Conservation (phyloP, 1,139 yeast genomes). For the Yamadazyma epiphylla region DNA sequence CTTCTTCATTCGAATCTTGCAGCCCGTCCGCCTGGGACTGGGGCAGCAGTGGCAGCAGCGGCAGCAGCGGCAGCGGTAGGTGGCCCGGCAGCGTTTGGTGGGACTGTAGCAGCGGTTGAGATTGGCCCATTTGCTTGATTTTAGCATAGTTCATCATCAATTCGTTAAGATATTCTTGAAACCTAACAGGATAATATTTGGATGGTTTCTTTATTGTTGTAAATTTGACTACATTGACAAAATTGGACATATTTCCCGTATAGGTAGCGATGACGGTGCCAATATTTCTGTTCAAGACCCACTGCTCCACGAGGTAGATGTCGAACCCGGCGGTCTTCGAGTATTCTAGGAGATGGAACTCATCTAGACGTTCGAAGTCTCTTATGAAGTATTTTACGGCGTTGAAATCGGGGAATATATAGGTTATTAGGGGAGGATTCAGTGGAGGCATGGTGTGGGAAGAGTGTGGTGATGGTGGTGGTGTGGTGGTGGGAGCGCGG, state of each 20-base stretch:
- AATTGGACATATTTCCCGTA: slow-evolving; percentile 74
- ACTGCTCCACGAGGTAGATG: slow-evolving; percentile 87
- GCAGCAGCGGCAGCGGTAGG: too few relatives aligned
- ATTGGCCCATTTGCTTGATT: slow-evolving; percentile 36
- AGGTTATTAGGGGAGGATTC: slow-evolving; percentile 28
- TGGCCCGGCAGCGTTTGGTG: too few relatives aligned
- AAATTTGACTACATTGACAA: slow-evolving; percentile 58
- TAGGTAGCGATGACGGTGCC: slow-evolving; percentile 72
- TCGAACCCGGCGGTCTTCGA: slow-evolving; percentile 69
- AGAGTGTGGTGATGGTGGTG: background rate
- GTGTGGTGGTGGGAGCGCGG: slow-evolving; percentile 1
- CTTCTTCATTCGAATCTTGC: slow-evolving; percentile 19
- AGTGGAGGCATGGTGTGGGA: background rate
- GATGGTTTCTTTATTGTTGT: slow-evolving; percentile 54
- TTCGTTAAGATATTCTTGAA: slow-evolving; percentile 63
- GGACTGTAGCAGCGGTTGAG: slow-evolving; percentile 21
- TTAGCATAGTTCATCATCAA: slow-evolving; percentile 56
- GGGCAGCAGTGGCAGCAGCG: too few relatives aligned
- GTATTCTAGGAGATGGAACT: slow-evolving; percentile 38
- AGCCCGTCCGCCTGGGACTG: too few relatives aligned
- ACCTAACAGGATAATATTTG: slow-evolving; percentile 53
- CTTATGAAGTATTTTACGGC: slow-evolving; percentile 48
- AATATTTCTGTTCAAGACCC: slow-evolving; percentile 73
- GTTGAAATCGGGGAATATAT: slow-evolving; percentile 48
- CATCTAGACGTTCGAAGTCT: slow-evolving; percentile 34